Evolutionary conservation across 306 rosid species (phyloP), one percentile per base, ranked within the genome.

Genomic region (Citrullus amarus): DNA sequence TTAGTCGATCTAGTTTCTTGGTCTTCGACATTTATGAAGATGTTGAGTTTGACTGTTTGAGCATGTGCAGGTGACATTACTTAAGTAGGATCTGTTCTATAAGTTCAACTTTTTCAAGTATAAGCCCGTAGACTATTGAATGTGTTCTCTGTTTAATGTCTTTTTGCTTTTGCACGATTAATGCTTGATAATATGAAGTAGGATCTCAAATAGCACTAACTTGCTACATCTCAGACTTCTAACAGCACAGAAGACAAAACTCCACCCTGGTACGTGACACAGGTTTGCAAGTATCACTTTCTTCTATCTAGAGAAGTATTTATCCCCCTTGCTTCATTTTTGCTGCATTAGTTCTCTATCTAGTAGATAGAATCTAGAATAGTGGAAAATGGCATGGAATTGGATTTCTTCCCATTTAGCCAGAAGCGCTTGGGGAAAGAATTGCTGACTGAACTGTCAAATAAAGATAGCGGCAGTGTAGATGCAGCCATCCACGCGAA

Each of bases 391-490:
- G 78, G 76, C 18, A 16, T 2, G 8, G 60, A 54, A 56, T 74
- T 71, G 38, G 80, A 67, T 28, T 55, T 66, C 38, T 76, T 62
- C 56, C 53, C 11, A 46, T 22, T 80, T 38, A 71, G 77, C 68
- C 67, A 15, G 50, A 76, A 61, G 81, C 68, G 46, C 72, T 79
- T 22, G 20, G 7, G 46, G 59, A 67, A 57, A 51, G 76, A 76
- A 63, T 63, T 54, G 67, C 2, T 44, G 69, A 69, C 43, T 12
- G 50, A 79, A 80, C 87, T 74, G 78, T 59, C 20, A 54, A 48
- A 66, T 81, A 80, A 75, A 50, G 84, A 65, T 68, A 38, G 73
- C 65, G 82, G 68, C 78, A 84, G 68, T 69, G 78, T 30, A 67
- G 74, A 53, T 77, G 83, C 77, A 56, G 86, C 81, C 63, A 73